Conservation (phyloP, 176 grass and related monocot species). For the Guadua angustifolia region DNA sequence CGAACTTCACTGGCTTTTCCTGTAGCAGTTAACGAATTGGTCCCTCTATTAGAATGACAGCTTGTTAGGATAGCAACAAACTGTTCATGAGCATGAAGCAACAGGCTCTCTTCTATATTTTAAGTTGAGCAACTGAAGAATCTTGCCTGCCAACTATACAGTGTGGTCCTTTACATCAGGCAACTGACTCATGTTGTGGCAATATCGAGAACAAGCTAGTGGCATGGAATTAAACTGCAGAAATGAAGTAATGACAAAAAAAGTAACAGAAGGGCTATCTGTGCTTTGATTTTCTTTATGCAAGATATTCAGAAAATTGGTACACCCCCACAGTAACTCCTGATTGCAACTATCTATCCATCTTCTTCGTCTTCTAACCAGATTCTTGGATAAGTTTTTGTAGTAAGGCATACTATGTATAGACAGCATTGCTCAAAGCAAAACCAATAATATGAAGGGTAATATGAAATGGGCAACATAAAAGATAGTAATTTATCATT, state of each 20-base stretch:
- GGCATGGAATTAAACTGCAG: conserved; percentile 1
- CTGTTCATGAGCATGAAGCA: conserved; percentile 49
- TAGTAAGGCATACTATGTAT: not conserved
- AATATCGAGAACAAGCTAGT: conserved; percentile 8
- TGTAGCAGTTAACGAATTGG: conserved; percentile 17
- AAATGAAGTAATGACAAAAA: conserved; percentile 24
- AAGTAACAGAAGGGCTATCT: conserved; percentile 5
- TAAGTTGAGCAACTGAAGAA: conserved; percentile 57
- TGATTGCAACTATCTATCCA: not conserved
- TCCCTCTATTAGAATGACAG: conserved; percentile 46
- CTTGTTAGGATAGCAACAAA: conserved; percentile 39
- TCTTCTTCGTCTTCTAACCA: not conserved
- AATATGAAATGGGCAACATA: conserved; percentile 7
- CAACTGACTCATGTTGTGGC: conserved; percentile 34
- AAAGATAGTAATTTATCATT: not conserved
- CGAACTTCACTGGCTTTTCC: not conserved
- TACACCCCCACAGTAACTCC: not conserved
- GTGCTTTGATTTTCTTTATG: not conserved
- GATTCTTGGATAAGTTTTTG: not conserved
- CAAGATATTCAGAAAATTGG: conserved; percentile 16
- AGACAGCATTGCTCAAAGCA: not conserved
- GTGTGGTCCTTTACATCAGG: conserved; percentile 50
- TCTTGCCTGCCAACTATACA: conserved; percentile 43
- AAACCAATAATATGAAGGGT: conserved; percentile 23
- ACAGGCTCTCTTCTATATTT: conserved; percentile 41